phyloP scores from a whole-genome alignment of 2,329 filamentous ascomycete species.

The Xylariaceae sp. region DNA sequence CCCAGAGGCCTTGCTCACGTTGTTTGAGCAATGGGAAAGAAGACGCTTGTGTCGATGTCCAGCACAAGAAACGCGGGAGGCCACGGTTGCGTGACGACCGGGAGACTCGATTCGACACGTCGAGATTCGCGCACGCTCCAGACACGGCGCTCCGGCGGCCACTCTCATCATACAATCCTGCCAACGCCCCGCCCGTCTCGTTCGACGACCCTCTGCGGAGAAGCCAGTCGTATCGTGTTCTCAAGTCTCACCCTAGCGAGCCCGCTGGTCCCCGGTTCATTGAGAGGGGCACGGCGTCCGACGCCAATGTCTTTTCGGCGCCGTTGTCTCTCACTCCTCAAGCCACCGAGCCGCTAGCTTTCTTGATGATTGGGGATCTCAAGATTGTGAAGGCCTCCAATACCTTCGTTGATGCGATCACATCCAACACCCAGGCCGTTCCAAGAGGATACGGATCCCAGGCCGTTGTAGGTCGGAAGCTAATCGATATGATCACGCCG shows the following conservation, averaged over 20 bases:
- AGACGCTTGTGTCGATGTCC: conserved; percentile 74
- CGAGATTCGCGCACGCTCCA: conserved; percentile 41
- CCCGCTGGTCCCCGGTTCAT: conserved; percentile 43
- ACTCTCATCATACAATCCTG: conserved; percentile 45
- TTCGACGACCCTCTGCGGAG: conserved; percentile 44
- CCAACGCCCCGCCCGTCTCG: conserved; percentile 37
- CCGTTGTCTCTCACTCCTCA: conserved; percentile 38
- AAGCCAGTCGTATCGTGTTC: conserved; percentile 44
- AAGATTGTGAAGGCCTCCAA: conserved; percentile 53
- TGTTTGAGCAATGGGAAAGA: conserved; percentile 75
- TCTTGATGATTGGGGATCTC: conserved; percentile 49
- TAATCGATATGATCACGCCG: conserved; percentile 49
- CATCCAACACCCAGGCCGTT: conserved; percentile 14
- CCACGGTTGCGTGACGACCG: conserved; percentile 71
- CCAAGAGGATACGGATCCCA: conserved; percentile 36
- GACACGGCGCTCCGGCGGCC: conserved; percentile 46
- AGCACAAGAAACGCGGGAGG: conserved; percentile 78
- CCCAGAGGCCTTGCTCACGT: conserved; percentile 71
- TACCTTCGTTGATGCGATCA: conserved; percentile 49
- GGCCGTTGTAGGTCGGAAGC: conserved; percentile 42
- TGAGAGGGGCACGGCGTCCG: conserved; percentile 44
- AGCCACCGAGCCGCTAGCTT: conserved; percentile 49
- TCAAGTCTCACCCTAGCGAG: conserved; percentile 50
- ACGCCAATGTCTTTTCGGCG: conserved; percentile 44
- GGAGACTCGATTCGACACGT: conserved; percentile 52